These are phyloP conservation scores for Penicillium desertorum DNA, from an alignment of 495 filamentous ascomycete species.

Conservation along the genomic window DNA sequence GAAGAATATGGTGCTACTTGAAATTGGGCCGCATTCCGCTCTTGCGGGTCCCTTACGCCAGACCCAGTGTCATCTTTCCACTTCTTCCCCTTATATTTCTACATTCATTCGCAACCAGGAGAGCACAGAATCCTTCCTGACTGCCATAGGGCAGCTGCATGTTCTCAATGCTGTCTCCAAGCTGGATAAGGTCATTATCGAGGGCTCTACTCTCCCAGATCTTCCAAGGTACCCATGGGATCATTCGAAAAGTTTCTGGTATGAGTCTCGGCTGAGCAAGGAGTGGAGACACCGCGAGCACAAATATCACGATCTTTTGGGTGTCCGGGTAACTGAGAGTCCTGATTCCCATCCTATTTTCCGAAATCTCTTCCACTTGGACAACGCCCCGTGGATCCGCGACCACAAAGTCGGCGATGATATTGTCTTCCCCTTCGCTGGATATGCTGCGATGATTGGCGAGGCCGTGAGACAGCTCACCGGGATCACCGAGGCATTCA, in stretches of 20 bases:
- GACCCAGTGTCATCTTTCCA: constrained; percentile 17
- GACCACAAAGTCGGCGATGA: constrained; percentile 44
- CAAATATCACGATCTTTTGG: constrained; percentile 2
- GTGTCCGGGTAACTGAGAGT: constrained; percentile 1
- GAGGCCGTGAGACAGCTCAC: constrained; percentile 48
- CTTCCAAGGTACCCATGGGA: constrained; percentile 9
- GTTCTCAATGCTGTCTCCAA: neutral
- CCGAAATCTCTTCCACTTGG: constrained; percentile 22
- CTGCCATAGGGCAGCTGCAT: constrained; percentile 4
- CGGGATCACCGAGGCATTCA: constrained; percentile 15
- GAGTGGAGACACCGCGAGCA: constrained; percentile 1
- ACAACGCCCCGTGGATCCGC: constrained; percentile 23
- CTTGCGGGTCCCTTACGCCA: constrained; percentile 40
- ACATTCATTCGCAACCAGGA: neutral
- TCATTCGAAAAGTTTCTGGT: constrained; percentile 4
- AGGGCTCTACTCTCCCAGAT: neutral
- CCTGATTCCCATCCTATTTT: constrained; percentile 22
- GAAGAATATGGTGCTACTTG: constrained; percentile 40
- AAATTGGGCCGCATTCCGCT: constrained; percentile 48
- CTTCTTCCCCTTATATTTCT: neutral
- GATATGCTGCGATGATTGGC: constrained; percentile 45
- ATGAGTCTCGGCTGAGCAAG: constrained; percentile 4
- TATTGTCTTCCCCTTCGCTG: constrained; percentile 48
- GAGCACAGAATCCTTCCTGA: constrained; percentile 2
- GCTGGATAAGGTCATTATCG: neutral